Conservation (phyloP, 805 yeast species). For the Suhomyces faveliae region DNA sequence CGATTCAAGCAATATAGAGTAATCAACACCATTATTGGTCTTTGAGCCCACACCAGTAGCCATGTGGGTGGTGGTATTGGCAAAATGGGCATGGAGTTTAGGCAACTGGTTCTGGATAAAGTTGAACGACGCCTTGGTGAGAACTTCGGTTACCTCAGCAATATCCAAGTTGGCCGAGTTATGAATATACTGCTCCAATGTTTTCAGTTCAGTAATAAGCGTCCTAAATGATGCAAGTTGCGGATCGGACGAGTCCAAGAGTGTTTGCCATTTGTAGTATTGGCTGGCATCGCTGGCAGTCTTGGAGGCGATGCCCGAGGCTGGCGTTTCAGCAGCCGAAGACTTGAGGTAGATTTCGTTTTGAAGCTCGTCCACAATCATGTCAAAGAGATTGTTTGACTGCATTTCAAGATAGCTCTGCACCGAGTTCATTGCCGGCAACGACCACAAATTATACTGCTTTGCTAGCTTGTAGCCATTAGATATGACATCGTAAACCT, state of each 20-base stretch:
- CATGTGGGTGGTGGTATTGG: constrained; percentile 13
- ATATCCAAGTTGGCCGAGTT: constrained; percentile 60
- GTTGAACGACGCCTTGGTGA: constrained; percentile 28
- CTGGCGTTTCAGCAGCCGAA: constrained; percentile 3
- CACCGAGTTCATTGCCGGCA: constrained; percentile 52
- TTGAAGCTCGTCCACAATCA: constrained; percentile 73
- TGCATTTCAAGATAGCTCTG: constrained; percentile 55
- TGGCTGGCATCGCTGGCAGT: constrained; percentile 9
- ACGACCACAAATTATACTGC: constrained; percentile 53
- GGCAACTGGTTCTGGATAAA: constrained; percentile 32
- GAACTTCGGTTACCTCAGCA: constrained; percentile 44
- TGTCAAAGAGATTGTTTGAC: constrained; percentile 61
- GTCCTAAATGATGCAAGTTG: constrained; percentile 35
- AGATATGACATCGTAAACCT: constrained; percentile 57
- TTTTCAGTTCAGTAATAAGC: constrained; percentile 31
- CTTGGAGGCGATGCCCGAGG: constrained; percentile 4
- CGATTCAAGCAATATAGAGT: constrained; percentile 32
- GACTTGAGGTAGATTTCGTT: constrained; percentile 61
- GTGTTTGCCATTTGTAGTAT: constrained; percentile 20
- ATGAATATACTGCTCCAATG: constrained; percentile 54
- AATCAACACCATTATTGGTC: constrained; percentile 16
- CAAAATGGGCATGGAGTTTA: constrained; percentile 22
- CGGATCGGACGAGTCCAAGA: constrained; percentile 30
- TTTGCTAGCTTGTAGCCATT: constrained; percentile 46
- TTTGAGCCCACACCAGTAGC: background rate